These are phyloP conservation scores for Seiridium cupressi DNA, from an alignment of 2,329 filamentous ascomycete genomes.

Conservation along the genomic window DNA sequence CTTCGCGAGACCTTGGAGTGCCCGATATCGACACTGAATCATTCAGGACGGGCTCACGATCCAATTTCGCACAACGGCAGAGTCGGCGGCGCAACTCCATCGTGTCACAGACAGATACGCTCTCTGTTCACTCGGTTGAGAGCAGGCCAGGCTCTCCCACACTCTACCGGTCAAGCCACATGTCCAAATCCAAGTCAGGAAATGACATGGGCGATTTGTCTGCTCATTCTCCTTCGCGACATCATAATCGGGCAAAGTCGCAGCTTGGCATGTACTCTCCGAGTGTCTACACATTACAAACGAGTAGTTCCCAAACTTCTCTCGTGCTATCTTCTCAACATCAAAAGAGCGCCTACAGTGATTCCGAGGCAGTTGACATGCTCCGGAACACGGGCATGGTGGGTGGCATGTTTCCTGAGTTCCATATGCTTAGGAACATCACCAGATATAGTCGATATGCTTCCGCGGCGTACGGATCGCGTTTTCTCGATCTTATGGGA, in stretches of 20 bases:
- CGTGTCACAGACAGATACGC: constrained; percentile 55
- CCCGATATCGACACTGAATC: constrained; percentile 21
- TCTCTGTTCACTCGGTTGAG: constrained; percentile 47
- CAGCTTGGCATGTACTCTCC: constrained; percentile 35
- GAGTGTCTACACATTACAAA: constrained; percentile 61
- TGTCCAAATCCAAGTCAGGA: constrained; percentile 13
- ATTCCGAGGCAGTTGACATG: constrained; percentile 45
- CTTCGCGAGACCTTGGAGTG: constrained; percentile 34
- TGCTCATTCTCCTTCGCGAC: constrained; percentile 17
- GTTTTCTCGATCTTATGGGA: constrained; percentile 62
- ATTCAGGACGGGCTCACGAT: constrained; percentile 40
- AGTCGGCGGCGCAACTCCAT: constrained; percentile 52
- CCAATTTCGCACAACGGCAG: constrained; percentile 50
- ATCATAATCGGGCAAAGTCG: constrained; percentile 28
- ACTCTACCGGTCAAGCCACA: constrained; percentile 8
- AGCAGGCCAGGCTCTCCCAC: constrained; percentile 41
- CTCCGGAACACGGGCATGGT: constrained; percentile 53
- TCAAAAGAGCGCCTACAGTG: constrained; percentile 46
- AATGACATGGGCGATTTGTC: constrained; percentile 9
- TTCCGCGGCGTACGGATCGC: constrained; percentile 64
- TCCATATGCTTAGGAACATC: constrained; percentile 61
- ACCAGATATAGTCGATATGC: constrained; percentile 65
- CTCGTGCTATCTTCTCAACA: constrained; percentile 49
- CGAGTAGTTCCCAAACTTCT: constrained; percentile 54
- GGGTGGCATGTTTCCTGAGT: constrained; percentile 57